phyloP scores from a whole-genome alignment of 192 early-diverging fungal genomes.

The Geosiphon pyriformis region DNA sequence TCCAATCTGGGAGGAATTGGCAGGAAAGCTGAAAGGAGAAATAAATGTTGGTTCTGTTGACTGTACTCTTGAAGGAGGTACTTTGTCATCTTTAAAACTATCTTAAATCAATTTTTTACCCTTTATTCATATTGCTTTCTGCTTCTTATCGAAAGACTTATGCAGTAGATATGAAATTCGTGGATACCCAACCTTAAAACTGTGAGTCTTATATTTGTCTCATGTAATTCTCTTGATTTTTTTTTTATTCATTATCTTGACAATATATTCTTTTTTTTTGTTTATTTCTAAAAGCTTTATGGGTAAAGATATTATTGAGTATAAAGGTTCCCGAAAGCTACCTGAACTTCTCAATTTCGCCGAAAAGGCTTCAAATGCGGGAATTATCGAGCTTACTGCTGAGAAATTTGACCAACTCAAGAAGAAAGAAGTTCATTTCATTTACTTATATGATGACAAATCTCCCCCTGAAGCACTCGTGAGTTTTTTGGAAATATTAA shows the following conservation, averaged over 20 bases:
- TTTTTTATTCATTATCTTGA: not conserved
- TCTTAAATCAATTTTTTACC: no score
- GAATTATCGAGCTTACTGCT: constrained; percentile 27
- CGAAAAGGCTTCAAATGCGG: constrained; percentile 34
- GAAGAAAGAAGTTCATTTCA: constrained; percentile 44
- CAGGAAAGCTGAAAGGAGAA: constrained; percentile 49
- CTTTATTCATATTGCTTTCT: not conserved
- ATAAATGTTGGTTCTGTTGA: constrained; percentile 85
- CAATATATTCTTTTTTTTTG: constrained; percentile 25
- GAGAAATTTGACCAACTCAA: constrained; percentile 38
- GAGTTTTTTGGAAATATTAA: constrained; percentile 9
- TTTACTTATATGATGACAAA: constrained; percentile 51
- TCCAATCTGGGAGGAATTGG: constrained; percentile 73
- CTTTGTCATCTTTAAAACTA: no score
- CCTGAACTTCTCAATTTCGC: constrained; percentile 50
- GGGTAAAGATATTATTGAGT: constrained; percentile 37
- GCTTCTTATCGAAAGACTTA: constrained; percentile 27
- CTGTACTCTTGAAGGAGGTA: constrained; percentile 60
- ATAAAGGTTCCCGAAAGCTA: constrained; percentile 43
- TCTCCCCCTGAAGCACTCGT: constrained; percentile 32
- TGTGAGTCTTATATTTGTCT: constrained; percentile 38
- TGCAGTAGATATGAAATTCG: constrained; percentile 63
- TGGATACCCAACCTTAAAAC: constrained; percentile 85
- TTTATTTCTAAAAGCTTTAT: constrained; percentile 32
- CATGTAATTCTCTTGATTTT: not conserved